Evolutionary conservation across 495 filamentous ascomycete genomes (phyloP).

Genomic region (Trichoderma orchidacearum): DNA sequence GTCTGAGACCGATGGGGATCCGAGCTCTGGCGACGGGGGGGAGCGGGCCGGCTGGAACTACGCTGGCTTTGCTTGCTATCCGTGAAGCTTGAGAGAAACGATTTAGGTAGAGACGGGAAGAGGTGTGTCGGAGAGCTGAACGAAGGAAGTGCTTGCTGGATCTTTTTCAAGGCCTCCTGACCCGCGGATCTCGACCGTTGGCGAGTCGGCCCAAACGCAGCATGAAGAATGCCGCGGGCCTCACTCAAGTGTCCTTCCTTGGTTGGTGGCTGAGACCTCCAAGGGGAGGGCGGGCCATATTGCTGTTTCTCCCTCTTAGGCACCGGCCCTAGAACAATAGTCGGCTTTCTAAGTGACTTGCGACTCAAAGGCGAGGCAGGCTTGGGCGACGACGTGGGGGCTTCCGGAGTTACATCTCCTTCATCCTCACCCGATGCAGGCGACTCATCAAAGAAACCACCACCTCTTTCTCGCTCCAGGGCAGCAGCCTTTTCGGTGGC

Average conservation of each 20-base stretch:
- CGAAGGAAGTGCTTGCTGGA: slow-evolving; percentile 16
- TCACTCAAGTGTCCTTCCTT: neutral
- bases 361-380: neutral
- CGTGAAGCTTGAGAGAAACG: slow-evolving; percentile 12
- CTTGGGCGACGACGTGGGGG: neutral
- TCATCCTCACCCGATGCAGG: slow-evolving; percentile 5
- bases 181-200: slow-evolving; percentile 9
- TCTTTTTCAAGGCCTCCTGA: slow-evolving; percentile 11
- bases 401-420: neutral
- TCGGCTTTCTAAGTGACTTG: neutral
- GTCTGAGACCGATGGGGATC: neutral
- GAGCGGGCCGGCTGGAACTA: neutral
- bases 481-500: slow-evolving; percentile 61
- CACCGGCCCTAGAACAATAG: neutral
- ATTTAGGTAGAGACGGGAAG: slow-evolving; percentile 22
- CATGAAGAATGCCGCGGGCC: neutral
- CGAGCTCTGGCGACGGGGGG: neutral
- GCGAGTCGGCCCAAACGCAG: slow-evolving; percentile 1
- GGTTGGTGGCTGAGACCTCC: neutral
- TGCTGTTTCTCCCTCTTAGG: neutral
- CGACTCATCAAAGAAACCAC: slow-evolving; percentile 34
- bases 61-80: neutral
- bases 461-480: slow-evolving; percentile 43
- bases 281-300: neutral
- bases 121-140: slow-evolving; percentile 20